Percentiles rank a stretch among this genome's conserved stretches.
Evolutionary conservation across 2,329 filamentous ascomycete species (phyloP).

Genomic region (Cladosporium sp.): DNA sequence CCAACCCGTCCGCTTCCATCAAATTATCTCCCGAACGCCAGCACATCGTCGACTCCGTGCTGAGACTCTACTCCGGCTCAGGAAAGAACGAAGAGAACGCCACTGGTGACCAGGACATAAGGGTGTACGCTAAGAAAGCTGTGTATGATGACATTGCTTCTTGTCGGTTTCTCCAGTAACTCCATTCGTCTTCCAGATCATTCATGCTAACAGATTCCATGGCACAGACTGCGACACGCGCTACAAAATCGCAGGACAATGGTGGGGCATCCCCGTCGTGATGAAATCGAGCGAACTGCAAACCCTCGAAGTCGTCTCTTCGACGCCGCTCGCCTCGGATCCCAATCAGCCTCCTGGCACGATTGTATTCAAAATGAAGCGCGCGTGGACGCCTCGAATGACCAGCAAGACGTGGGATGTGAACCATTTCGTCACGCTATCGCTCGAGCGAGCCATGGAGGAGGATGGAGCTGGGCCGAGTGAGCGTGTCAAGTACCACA

Average conservation of each 20-base stretch:
- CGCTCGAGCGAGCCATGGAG: constrained; percentile 23
- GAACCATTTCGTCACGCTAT: constrained; percentile 39
- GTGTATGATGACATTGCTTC: constrained; percentile 46
- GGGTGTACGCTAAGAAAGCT: constrained; percentile 44
- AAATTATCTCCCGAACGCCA: constrained; percentile 33
- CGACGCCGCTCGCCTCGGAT: constrained; percentile 39
- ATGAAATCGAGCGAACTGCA: constrained; percentile 17
- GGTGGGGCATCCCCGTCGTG: constrained; percentile 37
- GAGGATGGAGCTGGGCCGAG: constrained; percentile 24
- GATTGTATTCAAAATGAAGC: constrained; percentile 47
- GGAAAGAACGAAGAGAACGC: constrained; percentile 35
- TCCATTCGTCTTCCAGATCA: background rate
- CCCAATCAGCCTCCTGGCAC: constrained; percentile 36
- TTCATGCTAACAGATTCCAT: constrained; percentile 17
- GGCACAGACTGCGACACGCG: constrained; percentile 41
- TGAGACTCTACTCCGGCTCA: constrained; percentile 44
- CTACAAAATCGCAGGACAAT: constrained; percentile 50
- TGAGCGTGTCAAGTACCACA: constrained; percentile 45
- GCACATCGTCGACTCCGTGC: constrained; percentile 41
- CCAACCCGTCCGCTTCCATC: constrained; percentile 35
- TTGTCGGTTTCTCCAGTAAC: background rate
- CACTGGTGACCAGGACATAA: constrained; percentile 37
- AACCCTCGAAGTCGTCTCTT: constrained; percentile 16
- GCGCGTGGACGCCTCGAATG: constrained; percentile 44
- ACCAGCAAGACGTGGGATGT: constrained; percentile 29